Conservation (phyloP, 2,329 filamentous ascomycete genomes). For the Huntiella bhutanensis region DNA sequence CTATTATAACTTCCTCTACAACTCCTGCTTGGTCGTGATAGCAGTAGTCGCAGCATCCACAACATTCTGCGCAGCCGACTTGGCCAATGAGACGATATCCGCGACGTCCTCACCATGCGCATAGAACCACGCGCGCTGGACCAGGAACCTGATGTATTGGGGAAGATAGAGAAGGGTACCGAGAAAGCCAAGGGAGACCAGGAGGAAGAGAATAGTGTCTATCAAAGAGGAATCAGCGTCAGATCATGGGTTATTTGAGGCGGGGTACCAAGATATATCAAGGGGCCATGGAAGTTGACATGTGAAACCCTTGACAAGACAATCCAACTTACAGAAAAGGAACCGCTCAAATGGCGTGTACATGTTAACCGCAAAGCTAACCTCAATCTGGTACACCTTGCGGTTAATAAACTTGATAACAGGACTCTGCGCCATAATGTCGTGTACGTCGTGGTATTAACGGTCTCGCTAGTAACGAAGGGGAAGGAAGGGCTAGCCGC, state of each 20-base stretch:
- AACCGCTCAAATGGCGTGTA: slow-evolving; percentile 91
- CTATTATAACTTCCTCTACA: slow-evolving; percentile 14
- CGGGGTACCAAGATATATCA: no score
- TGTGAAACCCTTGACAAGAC: slow-evolving; percentile 2
- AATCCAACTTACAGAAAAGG: slow-evolving; percentile 61
- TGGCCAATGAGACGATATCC: slow-evolving; percentile 28
- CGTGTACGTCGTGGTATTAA: neutral
- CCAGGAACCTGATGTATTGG: slow-evolving; percentile 68
- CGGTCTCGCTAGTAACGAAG: neutral
- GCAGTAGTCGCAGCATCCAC: slow-evolving; percentile 18
- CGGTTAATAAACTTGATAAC: slow-evolving; percentile 52
- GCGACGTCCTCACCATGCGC: slow-evolving; percentile 57
- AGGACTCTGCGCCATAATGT: slow-evolving; percentile 11
- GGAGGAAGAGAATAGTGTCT: slow-evolving; percentile 87
- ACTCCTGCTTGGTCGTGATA: slow-evolving; percentile 17
- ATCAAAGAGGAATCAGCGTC: slow-evolving; percentile 4
- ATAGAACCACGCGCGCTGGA: slow-evolving; percentile 84
- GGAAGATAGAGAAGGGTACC: slow-evolving; percentile 85
- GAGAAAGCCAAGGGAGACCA: slow-evolving; percentile 69
- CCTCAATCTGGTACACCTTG: slow-evolving; percentile 97
- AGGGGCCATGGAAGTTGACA: neutral
- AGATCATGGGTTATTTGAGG: neutral
- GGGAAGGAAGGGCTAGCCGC: neutral
- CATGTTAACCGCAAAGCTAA: slow-evolving; percentile 94
- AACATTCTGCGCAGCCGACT: slow-evolving; percentile 18